A percentile compares a stretch with the other conserved stretches of the same genome.
phyloP scores from a whole-genome alignment of 2,329 filamentous ascomycete genomes.

The Pseudogymnoascus verrucosus region DNA sequence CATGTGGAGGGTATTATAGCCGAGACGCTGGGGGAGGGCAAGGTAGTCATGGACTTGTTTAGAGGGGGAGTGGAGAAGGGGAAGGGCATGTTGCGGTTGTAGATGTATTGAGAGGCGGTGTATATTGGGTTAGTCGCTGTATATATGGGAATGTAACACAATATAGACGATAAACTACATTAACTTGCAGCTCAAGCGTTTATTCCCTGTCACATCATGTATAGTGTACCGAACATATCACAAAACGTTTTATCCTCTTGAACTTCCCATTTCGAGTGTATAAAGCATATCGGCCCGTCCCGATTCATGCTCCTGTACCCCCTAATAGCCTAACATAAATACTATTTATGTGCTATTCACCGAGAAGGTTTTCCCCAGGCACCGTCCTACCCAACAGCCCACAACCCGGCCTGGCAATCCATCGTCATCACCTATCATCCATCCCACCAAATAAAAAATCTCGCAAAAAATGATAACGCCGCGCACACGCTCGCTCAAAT shows the following conservation, averaged over 20 bases:
- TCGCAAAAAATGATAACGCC: constrained; percentile 4
- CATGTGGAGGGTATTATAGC: constrained; percentile 69
- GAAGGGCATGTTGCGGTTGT: background rate
- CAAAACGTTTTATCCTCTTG: background rate
- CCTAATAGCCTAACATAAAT: background rate
- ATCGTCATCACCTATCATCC: background rate
- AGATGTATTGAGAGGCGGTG: background rate
- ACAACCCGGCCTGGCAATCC: background rate
- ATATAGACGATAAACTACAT: background rate
- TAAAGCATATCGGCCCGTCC: background rate
- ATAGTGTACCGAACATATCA: background rate
- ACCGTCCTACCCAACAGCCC: background rate
- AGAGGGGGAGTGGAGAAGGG: constrained; percentile 45
- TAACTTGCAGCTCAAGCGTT: background rate
- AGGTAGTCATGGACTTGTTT: constrained; percentile 62
- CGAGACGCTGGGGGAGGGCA: constrained; percentile 61
- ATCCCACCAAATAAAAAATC: background rate
- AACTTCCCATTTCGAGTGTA: background rate
- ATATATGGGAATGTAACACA: background rate
- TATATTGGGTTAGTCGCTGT: background rate
- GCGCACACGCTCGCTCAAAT: constrained; percentile 4
- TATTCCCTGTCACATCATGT: background rate
- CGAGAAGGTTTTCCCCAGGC: background rate
- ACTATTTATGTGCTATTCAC: constrained; percentile 1
- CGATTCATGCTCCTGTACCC: background rate